Base-by-base conservation (phyloP, 768 basidiomycete species). In the Glaciozyma antarctica region DNA sequence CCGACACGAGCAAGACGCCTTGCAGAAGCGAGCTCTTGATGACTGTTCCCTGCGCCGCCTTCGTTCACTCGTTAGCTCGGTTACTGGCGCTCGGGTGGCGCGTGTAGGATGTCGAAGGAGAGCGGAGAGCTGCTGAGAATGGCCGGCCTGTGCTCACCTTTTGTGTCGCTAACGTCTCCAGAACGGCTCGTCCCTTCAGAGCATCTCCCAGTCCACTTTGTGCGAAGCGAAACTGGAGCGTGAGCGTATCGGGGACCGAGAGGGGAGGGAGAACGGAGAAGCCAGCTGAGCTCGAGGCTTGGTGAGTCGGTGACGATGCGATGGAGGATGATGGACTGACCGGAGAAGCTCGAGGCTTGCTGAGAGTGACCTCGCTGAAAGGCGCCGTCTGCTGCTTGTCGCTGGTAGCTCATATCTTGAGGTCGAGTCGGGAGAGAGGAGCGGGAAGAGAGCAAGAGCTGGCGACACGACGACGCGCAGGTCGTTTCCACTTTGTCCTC, bases 1-100 rank as follows among this genome's bases (percentile, higher is more conserved):
- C 72, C n/a, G 68, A 71, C 30, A 65, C 45, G 58, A 73, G 67
- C 19, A 71, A 54, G 66, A 73, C 69, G 15, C 55, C 66, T 49
- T 73, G 72, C 38, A 71, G 43, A 26, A 71, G 34, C 19, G 68
- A 66, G 55, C 55, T 61, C 44, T 71, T 71, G 61, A 68, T 56
- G 5, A 70, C 61, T 58, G 64, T 67, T 24, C 63, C 66, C 51
- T 65, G 65, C 7, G 67, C 66, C 66, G 66, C 54, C 69, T 67
- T 58, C 2, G 38, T 53, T 13, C 38, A 10, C 13, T 41, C 5
- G 38, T 41, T 13, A 41, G 38, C 38, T 41, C 38, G 38, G 7
- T 0, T 12, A 38, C 17, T 38, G 9, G 19, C 32, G 24, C 38
- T 13, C 49, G 51, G n/a, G 3, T 21, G 48, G n/a, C 47, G 21